phyloP scores from a whole-genome alignment of 257 asterid species.

The Solanum infundibuliforme region DNA sequence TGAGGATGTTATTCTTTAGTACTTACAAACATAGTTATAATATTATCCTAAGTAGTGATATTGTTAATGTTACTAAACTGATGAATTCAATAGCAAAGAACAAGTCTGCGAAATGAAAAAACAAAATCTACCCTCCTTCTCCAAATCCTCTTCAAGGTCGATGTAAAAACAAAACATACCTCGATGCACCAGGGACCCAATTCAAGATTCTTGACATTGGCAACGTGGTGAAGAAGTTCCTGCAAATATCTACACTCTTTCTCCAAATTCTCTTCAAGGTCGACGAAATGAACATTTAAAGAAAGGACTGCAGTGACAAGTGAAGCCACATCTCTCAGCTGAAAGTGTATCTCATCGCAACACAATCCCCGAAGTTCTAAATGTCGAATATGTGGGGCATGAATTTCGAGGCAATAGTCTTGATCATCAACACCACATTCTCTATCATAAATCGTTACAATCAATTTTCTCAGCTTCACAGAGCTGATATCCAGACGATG shows the following conservation, averaged over 20 bases:
- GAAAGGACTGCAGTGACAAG: background rate
- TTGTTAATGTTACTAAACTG: background rate
- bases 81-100: background rate
- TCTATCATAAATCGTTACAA: background rate
- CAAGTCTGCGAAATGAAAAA: background rate
- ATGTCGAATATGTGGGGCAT: background rate
- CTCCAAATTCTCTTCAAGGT: background rate
- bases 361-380: background rate
- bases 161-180: background rate
- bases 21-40: background rate
- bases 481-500: background rate
- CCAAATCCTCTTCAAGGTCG: too few relatives aligned
- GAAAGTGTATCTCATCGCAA: background rate
- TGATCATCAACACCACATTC: background rate
- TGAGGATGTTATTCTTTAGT: background rate
- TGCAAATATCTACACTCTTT: background rate
- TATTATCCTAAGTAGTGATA: background rate
- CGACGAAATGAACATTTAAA: background rate
- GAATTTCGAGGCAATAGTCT: background rate
- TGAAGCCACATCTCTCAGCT: background rate
- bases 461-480: background rate
- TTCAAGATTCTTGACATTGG: background rate
- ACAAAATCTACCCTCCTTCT: background rate
- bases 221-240: background rate
- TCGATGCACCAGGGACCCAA: background rate